Evolutionary conservation across 2,329 filamentous ascomycete species (phyloP), one percentile per base, ranked within the genome.

Genomic region (Thelonectria rubi): DNA sequence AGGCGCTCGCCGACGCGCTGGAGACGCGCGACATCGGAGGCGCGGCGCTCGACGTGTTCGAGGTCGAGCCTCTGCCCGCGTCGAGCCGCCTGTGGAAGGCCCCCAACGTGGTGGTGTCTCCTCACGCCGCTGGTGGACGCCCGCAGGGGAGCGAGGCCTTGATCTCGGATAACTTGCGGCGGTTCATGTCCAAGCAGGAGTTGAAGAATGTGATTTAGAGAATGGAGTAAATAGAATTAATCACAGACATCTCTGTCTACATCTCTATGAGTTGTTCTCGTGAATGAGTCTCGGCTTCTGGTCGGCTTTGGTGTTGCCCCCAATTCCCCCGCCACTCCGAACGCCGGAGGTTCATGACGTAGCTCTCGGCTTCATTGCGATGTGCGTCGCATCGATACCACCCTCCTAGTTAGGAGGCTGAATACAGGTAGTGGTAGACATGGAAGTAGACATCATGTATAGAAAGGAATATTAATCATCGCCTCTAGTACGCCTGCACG

Each of bases 141-240:
- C 88, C 88, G 5, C 86, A 88, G 74, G 86, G 82, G 4, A 79
- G 83, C 0, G 86, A 89, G 77, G 79, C 68, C 6, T 74, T 90
- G 69, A 87, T 89, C 63, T 82, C 84, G 42, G 81, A 86, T 60
- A 90, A 90, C 66, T 66, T 90, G 75, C 78, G 86, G 65, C 77
- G 82, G 64, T 87, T 88, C 69, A 65, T 87, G 65, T 86, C 87
- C 1, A 82, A 82, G 1, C 86, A 89, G 78, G 71, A 79, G 57
- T 67, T 90, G 71, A 86, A 80, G 79, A 90, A 90, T 84, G 49
- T 68, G 17, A 71, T 75, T 48, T 70, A 52, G 65, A 37, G 17
- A 56, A 62, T 42, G 62, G 52, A 55, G 3, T 15, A 58, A 39
- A 17, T 55, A 18, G 39, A 56, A 56, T 54, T 40, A 20, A n/a